phyloP scores from a whole-genome alignment of 2,329 filamentous ascomycete genomes.

The Truncatella angustata region DNA sequence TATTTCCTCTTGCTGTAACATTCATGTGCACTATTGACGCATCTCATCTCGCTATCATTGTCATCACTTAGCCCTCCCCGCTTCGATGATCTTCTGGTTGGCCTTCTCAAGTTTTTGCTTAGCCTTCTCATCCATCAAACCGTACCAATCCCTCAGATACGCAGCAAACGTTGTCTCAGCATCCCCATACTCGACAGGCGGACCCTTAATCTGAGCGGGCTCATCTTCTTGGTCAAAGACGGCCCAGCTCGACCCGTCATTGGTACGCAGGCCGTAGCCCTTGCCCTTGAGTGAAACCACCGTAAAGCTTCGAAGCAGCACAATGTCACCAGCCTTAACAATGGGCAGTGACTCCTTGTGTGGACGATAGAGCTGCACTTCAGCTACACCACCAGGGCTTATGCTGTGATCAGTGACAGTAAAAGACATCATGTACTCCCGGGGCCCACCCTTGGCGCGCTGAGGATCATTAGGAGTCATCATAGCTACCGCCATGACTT shows the following conservation, averaged over 20 bases:
- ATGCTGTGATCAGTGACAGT: constrained; percentile 55
- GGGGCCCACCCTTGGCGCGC: constrained; percentile 55
- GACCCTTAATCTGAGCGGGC: constrained; percentile 55
- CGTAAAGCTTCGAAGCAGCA: constrained; percentile 56
- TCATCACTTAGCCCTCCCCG: constrained; percentile 16
- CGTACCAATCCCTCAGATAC: constrained; percentile 49
- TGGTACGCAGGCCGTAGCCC: constrained; percentile 55
- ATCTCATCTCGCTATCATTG: too few species aligned
- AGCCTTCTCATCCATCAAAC: constrained; percentile 43
- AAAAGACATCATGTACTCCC: constrained; percentile 60
- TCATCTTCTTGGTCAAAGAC: constrained; percentile 50
- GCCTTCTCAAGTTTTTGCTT: constrained; percentile 48
- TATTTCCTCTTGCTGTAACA: background rate
- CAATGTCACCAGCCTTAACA: constrained; percentile 54
- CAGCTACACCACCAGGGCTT: constrained; percentile 46
- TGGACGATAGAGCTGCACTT: constrained; percentile 58
- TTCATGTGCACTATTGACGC: too few species aligned
- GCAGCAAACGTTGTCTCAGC: constrained; percentile 49
- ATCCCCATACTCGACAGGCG: constrained; percentile 55
- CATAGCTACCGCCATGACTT: constrained; percentile 55
- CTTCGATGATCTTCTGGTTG: constrained; percentile 34
- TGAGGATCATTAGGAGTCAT: constrained; percentile 47
- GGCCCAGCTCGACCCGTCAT: constrained; percentile 59
- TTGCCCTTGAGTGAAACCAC: constrained; percentile 52
- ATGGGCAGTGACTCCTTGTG: constrained; percentile 56